These are phyloP conservation scores for Malus hybrid DNA, from an alignment of 331 rosid genomes.

Conservation along the genomic window DNA sequence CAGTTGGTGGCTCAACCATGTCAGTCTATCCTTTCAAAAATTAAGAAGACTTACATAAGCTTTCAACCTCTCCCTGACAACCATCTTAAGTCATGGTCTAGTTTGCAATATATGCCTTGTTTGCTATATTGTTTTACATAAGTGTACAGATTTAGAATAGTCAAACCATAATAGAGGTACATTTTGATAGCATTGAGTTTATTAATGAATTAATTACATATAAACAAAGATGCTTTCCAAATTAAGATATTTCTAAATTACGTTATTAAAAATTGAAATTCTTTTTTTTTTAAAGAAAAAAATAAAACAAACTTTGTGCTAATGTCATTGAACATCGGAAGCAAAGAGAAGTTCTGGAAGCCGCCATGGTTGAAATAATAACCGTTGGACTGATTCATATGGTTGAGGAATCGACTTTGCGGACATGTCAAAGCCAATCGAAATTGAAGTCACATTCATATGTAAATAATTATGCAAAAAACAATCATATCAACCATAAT, in stretches of 20 bases:
- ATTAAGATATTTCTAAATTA: not conserved
- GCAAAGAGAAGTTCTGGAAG: not conserved
- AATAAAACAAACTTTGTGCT: not conserved
- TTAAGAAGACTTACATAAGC: fast-evolving
- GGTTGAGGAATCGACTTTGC: not conserved
- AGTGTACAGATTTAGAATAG: no score
- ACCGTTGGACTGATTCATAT: not conserved
- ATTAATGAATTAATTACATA: no score
- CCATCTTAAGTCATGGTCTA: no score
- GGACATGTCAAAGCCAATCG: not conserved
- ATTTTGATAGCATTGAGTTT: no score
- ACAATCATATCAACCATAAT: not conserved
- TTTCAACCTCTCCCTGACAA: no score
- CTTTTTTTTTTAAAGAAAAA: not conserved
- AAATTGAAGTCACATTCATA: not conserved
- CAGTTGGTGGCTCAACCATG: no score
- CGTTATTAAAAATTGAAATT: not conserved
- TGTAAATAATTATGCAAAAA: not conserved
- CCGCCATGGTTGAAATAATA: not conserved
- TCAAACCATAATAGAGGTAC: no score
- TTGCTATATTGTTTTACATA: no score
- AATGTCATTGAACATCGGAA: not conserved
- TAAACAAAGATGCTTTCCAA: no score
- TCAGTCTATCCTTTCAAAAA: fast-evolving
- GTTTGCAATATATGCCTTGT: no score